phyloP scores from a whole-genome alignment of 2,329 filamentous ascomycete species.

The Rhynchosporium agropyri region DNA sequence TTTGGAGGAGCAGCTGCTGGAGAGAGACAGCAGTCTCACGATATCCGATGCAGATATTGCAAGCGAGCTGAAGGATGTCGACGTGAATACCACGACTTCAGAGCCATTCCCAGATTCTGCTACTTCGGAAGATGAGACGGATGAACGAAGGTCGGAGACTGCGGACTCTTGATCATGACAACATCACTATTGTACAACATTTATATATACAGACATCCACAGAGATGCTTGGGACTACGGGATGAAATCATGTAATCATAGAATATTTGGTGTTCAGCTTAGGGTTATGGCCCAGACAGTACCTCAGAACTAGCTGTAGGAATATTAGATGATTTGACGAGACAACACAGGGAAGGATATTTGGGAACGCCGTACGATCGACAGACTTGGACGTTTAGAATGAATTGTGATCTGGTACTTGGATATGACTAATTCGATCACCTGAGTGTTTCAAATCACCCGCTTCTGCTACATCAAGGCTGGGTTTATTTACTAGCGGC shows the following conservation, averaged over 20 bases:
- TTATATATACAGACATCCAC: background rate
- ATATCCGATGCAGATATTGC: background rate
- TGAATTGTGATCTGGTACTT: no score
- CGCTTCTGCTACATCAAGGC: no score
- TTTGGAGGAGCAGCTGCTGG: background rate
- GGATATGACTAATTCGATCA: no score
- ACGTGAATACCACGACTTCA: background rate
- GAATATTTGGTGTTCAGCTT: background rate
- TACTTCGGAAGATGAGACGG: background rate
- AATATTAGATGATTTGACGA: conserved; percentile 4
- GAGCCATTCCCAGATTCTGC: background rate
- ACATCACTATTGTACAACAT: conserved; percentile 5
- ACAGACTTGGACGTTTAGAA: no score
- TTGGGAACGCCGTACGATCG: no score
- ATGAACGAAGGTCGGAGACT: background rate
- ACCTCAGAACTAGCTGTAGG: background rate
- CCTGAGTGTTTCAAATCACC: no score
- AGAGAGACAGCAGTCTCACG: background rate
- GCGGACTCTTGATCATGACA: background rate
- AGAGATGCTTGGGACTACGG: background rate
- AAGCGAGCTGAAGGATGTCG: background rate
- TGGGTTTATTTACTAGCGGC: no score
- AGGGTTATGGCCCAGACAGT: background rate
- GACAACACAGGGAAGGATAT: background rate
- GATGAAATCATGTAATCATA: background rate